phyloP scores from a whole-genome alignment of 1,284 basidiomycete genomes.

The Pseudozyma hubeiensis region DNA sequence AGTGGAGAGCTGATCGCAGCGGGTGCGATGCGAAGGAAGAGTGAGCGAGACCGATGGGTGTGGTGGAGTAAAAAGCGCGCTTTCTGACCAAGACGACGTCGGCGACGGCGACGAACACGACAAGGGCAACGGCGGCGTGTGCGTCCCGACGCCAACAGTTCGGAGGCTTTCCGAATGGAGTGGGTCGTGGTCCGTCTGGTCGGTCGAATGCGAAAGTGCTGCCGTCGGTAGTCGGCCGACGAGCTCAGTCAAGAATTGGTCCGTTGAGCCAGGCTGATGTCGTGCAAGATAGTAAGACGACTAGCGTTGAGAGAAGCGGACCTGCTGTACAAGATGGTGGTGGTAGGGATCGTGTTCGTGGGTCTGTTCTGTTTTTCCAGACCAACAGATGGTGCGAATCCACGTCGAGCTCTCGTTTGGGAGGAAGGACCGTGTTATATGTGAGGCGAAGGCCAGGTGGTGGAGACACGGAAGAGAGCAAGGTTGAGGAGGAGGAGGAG shows the following conservation, averaged over 20 bases:
- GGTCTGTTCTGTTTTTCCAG: background rate
- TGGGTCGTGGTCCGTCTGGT: no score
- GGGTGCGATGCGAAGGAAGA: background rate
- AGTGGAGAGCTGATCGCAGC: background rate
- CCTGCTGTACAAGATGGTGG: background rate
- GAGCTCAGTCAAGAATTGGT: no score
- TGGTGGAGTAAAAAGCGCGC: no score
- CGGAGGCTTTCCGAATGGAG: no score
- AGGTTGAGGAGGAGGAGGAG: background rate
- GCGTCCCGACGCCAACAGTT: no score
- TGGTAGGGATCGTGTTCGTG: constrained; percentile 4
- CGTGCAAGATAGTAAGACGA: no score
- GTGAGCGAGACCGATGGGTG: background rate
- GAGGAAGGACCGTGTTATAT: background rate
- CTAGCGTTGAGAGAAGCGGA: background rate
- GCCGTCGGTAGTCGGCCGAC: no score
- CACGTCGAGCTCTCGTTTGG: background rate
- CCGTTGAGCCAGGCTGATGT: background rate
- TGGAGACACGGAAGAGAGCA: background rate
- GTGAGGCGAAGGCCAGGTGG: background rate
- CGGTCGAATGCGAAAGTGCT: no score
- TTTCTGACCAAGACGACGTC: no score
- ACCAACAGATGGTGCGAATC: background rate
- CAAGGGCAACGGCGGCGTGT: no score
- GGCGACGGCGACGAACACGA: background rate